Percentiles rank a stretch among this genome's conserved stretches.
phyloP scores from a whole-genome alignment of 192 early-diverging fungal genomes.

The Entomortierella beljakovae region DNA sequence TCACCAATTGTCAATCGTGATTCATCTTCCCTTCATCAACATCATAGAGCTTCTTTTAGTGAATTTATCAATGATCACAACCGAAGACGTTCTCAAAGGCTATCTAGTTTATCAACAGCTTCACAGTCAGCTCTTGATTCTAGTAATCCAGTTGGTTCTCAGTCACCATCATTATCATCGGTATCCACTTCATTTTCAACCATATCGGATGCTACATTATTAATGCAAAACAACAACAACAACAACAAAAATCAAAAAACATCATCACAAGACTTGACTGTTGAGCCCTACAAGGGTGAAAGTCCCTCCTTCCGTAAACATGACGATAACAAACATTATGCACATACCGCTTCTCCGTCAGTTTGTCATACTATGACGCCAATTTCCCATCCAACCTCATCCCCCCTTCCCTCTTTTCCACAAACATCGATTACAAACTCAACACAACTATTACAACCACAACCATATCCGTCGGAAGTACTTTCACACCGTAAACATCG shows the following conservation, averaged over 20 bases:
- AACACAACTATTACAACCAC: conserved; percentile 1
- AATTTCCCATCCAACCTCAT: background rate
- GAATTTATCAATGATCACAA: conserved; percentile 18
- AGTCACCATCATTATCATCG: background rate
- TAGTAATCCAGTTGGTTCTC: no score
- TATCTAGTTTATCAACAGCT: background rate
- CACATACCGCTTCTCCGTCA: background rate
- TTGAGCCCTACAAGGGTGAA: background rate
- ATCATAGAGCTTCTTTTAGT: conserved; percentile 29
- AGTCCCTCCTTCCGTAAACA: conserved; percentile 6
- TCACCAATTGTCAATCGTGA: conserved; percentile 4
- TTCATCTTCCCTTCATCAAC: conserved; percentile 26
- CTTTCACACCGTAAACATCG: conserved; percentile 17
- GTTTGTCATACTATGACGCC: background rate
- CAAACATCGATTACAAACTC: no score
- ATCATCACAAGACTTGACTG: background rate
- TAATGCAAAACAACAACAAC: conserved; percentile 1
- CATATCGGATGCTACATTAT: conserved; percentile 9
- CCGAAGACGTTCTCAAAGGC: conserved; percentile 10
- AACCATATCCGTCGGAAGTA: background rate
- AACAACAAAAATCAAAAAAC: conserved; percentile 3
- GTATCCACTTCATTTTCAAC: conserved; percentile 17
- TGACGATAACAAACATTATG: conserved; percentile 10
- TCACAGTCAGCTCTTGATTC: background rate
- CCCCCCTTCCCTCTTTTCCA: no score